phyloP scores from a whole-genome alignment of 2,329 filamentous ascomycete genomes.

The Colletotrichum sp. region DNA sequence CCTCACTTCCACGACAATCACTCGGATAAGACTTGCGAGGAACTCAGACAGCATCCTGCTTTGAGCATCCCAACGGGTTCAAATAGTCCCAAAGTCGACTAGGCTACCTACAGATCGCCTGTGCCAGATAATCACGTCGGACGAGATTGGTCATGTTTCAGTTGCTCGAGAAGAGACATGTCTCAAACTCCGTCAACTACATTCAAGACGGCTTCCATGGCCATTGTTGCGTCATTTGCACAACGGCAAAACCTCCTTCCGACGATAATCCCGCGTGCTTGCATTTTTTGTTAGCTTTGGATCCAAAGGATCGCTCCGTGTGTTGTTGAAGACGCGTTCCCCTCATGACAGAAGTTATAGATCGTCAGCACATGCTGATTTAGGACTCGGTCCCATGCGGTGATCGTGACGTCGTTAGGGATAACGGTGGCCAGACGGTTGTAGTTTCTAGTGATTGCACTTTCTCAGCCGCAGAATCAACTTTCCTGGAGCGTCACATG shows the following conservation, averaged over 20 bases:
- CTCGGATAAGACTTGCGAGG: neutral
- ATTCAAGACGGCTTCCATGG: rapidly evolving
- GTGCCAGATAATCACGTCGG: neutral
- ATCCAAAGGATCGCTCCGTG: neutral
- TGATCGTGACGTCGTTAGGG: neutral
- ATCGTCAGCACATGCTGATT: neutral
- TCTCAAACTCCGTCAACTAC: rapidly evolving
- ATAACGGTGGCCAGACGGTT: neutral
- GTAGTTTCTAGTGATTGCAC: rapidly evolving
- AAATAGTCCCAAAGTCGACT: neutral
- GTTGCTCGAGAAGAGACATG: neutral
- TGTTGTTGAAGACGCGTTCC: rapidly evolving
- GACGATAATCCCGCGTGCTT: rapidly evolving
- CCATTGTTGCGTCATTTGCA: neutral
- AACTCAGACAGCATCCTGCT: neutral
- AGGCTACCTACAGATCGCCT: neutral
- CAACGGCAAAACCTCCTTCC: rapidly evolving
- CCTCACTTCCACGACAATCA: neutral
- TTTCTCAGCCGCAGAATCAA: neutral
- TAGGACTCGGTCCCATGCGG: neutral
- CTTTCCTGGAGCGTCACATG: neutral
- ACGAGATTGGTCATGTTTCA: neutral
- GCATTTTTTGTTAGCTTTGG: neutral
- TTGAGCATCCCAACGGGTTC: neutral
- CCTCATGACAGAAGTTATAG: neutral